Percentiles rank a stretch among this genome's conserved stretches.
phyloP scores from a whole-genome alignment of 208 protist genomes.

The Trypanosomatidae sp. region DNA sequence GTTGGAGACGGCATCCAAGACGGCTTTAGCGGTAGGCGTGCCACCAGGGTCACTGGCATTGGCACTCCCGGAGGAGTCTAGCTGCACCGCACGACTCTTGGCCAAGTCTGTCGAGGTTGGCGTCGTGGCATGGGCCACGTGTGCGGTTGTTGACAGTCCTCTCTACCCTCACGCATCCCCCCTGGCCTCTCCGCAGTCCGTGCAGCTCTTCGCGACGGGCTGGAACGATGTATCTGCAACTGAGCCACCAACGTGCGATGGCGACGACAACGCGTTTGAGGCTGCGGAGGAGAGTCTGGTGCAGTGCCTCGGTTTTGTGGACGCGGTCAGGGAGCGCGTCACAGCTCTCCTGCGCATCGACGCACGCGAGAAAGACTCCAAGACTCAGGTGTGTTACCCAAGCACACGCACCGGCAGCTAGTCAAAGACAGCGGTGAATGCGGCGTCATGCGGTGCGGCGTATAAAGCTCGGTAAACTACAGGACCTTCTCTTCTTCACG shows the following conservation, averaged over 20 bases:
- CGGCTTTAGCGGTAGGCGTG: conserved; percentile 65
- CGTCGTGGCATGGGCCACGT: conserved; percentile 39
- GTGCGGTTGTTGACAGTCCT: conserved; percentile 12
- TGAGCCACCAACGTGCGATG: background rate
- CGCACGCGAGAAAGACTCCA: background rate
- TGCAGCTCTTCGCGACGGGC: conserved; percentile 34
- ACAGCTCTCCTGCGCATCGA: background rate
- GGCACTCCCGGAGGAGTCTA: conserved; percentile 38
- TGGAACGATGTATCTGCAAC: conserved; percentile 36
- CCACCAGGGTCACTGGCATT: conserved; percentile 35
- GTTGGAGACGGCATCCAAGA: conserved; percentile 82
- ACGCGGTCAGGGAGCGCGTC: conserved; percentile 15
- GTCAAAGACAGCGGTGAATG: background rate
- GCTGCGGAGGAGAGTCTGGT: conserved; percentile 19
- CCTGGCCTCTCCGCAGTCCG: conserved; percentile 27
- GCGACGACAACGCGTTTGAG: background rate
- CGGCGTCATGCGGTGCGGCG: background rate
- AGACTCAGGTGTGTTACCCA: background rate
- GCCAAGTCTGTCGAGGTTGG: conserved; percentile 54
- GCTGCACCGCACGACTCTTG: conserved; percentile 30
- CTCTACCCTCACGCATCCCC: conserved; percentile 37
- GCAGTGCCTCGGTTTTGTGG: conserved; percentile 32
- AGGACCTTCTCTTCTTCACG: background rate
- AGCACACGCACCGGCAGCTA: background rate
- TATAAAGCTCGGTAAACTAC: background rate